phyloP scores from a whole-genome alignment of 2,329 filamentous ascomycete species.

The Epichloe sibirici region DNA sequence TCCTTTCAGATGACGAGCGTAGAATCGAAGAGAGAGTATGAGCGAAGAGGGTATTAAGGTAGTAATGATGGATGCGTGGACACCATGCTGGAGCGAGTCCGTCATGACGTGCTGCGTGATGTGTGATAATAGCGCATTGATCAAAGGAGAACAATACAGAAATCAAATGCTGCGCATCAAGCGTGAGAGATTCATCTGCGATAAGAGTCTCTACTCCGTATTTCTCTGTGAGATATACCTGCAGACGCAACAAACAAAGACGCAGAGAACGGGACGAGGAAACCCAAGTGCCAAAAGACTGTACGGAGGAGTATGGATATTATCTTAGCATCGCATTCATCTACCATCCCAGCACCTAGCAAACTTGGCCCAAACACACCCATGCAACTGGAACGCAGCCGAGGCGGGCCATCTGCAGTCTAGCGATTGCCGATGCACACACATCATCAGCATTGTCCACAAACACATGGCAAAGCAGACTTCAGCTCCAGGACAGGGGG shows the following conservation, averaged over 20 bases:
- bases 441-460: not conserved
- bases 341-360: not conserved
- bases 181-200: no score
- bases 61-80: constrained; percentile 6
- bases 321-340: not conserved
- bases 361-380: not conserved
- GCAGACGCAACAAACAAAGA: not conserved
- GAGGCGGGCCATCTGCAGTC: not conserved
- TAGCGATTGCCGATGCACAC: not conserved
- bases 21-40: constrained; percentile 6
- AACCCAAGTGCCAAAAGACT: not conserved
- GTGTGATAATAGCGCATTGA: not conserved
- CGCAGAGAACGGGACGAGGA: not conserved
- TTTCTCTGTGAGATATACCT: no score
- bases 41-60: not conserved
- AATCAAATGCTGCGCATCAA: no score
- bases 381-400: not conserved
- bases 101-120: not conserved
- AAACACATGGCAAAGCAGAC: not conserved
- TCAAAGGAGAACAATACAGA: no score
- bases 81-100: not conserved
- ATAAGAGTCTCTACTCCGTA: no score
- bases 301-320: no score
- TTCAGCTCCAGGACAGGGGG: not conserved
- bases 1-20: constrained; percentile 6